Evolutionary conservation across 2,329 filamentous ascomycete species (phyloP).

Genomic region (Stachybotrys chartarum): DNA sequence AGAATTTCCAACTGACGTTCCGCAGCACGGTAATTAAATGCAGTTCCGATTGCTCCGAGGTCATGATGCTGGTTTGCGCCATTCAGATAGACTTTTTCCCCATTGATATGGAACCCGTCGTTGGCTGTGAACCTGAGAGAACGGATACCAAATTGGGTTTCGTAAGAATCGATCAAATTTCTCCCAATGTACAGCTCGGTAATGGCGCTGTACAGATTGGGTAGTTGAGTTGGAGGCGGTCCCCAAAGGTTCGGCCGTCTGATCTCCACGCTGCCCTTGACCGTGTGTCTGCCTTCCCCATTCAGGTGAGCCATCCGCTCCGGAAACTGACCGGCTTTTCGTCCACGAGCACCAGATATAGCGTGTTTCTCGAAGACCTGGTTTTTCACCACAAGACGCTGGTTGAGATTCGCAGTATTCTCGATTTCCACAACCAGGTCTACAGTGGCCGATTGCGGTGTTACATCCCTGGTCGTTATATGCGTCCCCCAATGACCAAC

Average conservation of each 20-base stretch:
- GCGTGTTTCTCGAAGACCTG: slow-evolving; percentile 30
- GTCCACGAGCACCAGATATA: slow-evolving; percentile 15
- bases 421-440: slow-evolving; percentile 37
- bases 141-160: slow-evolving; percentile 44
- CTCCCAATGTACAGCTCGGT: slow-evolving; percentile 25
- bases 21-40: slow-evolving; percentile 41
- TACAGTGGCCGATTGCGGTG: slow-evolving; percentile 34
- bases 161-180: slow-evolving; percentile 32
- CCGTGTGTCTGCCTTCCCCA: slow-evolving; percentile 19
- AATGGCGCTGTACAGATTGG: slow-evolving; percentile 40
- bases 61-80: slow-evolving; percentile 46
- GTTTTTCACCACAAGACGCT: slow-evolving; percentile 30
- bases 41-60: slow-evolving; percentile 39
- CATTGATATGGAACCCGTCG: slow-evolving; percentile 39
- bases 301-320: slow-evolving; percentile 18
- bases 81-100: slow-evolving; percentile 32
- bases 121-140: slow-evolving; percentile 29
- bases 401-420: slow-evolving; percentile 27
- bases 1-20: slow-evolving; percentile 42
- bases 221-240: slow-evolving; percentile 34
- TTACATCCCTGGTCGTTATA: slow-evolving; percentile 37
- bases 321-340: slow-evolving; percentile 26
- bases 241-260: slow-evolving; percentile 39
- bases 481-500: slow-evolving; percentile 43
- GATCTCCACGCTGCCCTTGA: slow-evolving; percentile 21